These are phyloP conservation scores for Capsicum baccatum DNA, from an alignment of 257 asterid genomes.

Conservation along the genomic window DNA sequence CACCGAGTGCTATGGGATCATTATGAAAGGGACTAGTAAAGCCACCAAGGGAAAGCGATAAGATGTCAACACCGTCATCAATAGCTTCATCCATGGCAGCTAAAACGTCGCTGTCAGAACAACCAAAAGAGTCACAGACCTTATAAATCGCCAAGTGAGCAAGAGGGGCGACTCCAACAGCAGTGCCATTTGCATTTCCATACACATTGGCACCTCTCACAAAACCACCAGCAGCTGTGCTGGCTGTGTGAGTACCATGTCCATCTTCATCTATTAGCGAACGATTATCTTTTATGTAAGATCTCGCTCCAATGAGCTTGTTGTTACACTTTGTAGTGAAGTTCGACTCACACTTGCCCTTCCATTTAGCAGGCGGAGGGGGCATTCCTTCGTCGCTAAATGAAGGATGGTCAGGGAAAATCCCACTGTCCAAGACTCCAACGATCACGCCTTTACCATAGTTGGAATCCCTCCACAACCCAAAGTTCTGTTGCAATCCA, in stretches of 20 bases:
- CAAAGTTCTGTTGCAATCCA: background rate
- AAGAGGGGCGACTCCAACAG: constrained; percentile 58
- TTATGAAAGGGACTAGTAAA: background rate
- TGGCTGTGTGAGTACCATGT: constrained; percentile 61
- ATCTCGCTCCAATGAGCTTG: background rate
- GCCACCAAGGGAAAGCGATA: constrained; percentile 47
- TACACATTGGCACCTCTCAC: constrained; percentile 53
- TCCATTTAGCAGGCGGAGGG: constrained; percentile 8
- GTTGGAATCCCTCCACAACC: background rate
- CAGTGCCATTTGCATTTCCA: constrained; percentile 59
- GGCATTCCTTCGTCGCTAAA: background rate
- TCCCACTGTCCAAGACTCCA: background rate
- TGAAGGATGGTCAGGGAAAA: constrained; percentile 13
- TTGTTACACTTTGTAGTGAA: background rate
- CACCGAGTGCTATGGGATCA: constrained; percentile 43
- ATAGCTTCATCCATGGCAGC: constrained; percentile 61
- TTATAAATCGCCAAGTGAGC: constrained; percentile 65
- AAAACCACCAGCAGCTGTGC: constrained; percentile 60
- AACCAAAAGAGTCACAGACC: constrained; percentile 31
- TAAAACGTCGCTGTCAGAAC: constrained; percentile 38
- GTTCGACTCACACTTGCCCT: background rate
- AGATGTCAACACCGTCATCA: constrained; percentile 45
- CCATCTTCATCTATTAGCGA: constrained; percentile 46
- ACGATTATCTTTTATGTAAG: constrained; percentile 36
- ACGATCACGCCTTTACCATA: background rate